Conservation (phyloP, 2,329 filamentous ascomycete genomes). For the Cladosporium sp. region DNA sequence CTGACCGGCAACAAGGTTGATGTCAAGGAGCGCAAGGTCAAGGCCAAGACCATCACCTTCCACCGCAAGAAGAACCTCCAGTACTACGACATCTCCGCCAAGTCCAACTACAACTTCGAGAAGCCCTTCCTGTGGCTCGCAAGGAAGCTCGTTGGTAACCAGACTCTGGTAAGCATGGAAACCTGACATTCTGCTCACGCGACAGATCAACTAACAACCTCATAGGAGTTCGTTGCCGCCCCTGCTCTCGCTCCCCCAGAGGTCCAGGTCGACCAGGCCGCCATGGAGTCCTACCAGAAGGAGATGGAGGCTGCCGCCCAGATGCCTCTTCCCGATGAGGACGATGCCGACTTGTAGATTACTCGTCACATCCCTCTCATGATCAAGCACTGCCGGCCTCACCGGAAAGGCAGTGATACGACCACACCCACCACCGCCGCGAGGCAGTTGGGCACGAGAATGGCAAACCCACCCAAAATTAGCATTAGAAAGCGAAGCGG, state of each 20-base stretch:
- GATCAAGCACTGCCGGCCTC: neutral
- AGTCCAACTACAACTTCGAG: slow-evolving; percentile 99
- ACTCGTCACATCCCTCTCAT: slow-evolving; percentile 11
- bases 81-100: slow-evolving; percentile 99
- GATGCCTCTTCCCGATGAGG: slow-evolving; percentile 91
- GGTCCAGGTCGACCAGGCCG: slow-evolving; percentile 79
- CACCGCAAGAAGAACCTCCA: slow-evolving; percentile 99
- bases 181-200: no score
- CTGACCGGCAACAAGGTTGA: slow-evolving; percentile 99
- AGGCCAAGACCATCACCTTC: slow-evolving; percentile 99
- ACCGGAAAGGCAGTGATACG: slow-evolving; percentile 7
- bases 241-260: slow-evolving; percentile 93
- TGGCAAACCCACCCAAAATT: slow-evolving; percentile 18
- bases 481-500: slow-evolving; percentile 21
- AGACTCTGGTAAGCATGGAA: slow-evolving; percentile 66
- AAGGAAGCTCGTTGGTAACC: slow-evolving; percentile 96
- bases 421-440: slow-evolving; percentile 9
- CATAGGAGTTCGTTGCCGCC: slow-evolving; percentile 91
- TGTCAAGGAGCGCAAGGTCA: slow-evolving; percentile 99
- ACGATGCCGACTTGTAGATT: slow-evolving; percentile 66
- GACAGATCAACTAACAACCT: slow-evolving; percentile 29
- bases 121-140: slow-evolving; percentile 99
- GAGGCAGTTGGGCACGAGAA: slow-evolving; percentile 14
- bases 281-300: slow-evolving; percentile 77
- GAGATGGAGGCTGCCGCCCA: slow-evolving; percentile 82